Evolutionary conservation across 2,329 filamentous ascomycete genomes (phyloP), one percentile per base, ranked within the genome.

Genomic region (Xylariales sp.): DNA sequence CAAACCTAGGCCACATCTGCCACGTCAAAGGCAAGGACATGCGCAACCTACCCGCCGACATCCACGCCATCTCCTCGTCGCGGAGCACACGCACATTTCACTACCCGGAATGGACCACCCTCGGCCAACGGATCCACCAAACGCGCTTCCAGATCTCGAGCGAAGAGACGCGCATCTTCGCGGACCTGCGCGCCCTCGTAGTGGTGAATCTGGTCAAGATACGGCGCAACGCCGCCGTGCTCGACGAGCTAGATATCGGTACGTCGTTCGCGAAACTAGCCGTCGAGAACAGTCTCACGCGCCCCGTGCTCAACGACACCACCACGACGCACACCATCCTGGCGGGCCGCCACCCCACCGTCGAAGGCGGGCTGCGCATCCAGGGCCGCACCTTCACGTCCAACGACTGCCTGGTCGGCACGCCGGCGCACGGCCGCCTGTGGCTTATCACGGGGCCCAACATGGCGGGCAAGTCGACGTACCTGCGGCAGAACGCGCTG

Each of bases 401-500:
- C 37, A 97, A 97, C 54, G 87, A 96, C 65, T 95, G 88, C 62
- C 71, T 86, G 27, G 74, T 96, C 3, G 86, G 86, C n/a, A 80
- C 58, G 68, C 76, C 48, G 60, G 82, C 27, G 74, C 64, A 85
- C 69, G 72, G 80, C 69, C 53, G 73, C 70, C 40, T 87, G 65
- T 69, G 83, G 82, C 54, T 78, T 61, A 69, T 91, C 76, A 76
- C 86, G 52, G 70, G 93, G 0, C 93, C 93, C n/a, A 98, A 98
- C 64, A 98, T 98, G 93, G 93, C 85, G 1, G 93, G 93, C 35
- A 98, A 98, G 66, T 91, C 85, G 60, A 98, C 93, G 0, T 98
- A 95, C 57, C 73, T 98, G 4, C 85, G 93, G 1, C 94, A 98
- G 56, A 97, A 95, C 62, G 93, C 93, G 3, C 74, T 98, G 38